Base-by-base conservation (phyloP, 306 rosid species). In the Medicago lupulina region DNA sequence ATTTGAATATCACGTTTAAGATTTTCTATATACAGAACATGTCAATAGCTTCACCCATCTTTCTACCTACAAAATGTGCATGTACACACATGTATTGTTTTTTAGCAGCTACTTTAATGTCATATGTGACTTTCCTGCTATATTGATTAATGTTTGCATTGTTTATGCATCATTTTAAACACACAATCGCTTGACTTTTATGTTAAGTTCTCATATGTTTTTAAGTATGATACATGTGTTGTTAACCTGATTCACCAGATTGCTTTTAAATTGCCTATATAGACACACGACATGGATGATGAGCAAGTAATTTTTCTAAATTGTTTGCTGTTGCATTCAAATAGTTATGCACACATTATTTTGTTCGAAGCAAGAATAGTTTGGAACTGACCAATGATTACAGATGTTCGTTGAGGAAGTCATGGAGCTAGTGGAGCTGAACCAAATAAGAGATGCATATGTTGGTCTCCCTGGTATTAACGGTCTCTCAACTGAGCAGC, bases 341-440 rank as follows among this genome's bases (percentile, higher is more conserved):
- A 54, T 18, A 18, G 13, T 9, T 54, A 19, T 17, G 58, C 2
- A 51, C 6, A 5, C 17, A 54, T 18, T 54, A 54, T 54, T 54
- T 54, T 21, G 63, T 57, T 21, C n/a, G n/a, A 57, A 57, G 31
- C 61, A 55, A 54, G 5, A 54, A 19, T 19, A 19, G 6, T 63
- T 66, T 66, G 17, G 16, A 21, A 8, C 39, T 23, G 64, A 58
- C 38, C 36, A 58, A 58, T 3, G 44, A 3, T 61, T 68, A 31
- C 73, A 68, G 73, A 31, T 47, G 18, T 87, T 89, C 43, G 85
- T 84, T 59, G 80, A 77, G 39, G 91, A 86, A 81, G 85, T 89
- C 25, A 85, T 86, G 86, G 81, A 85, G 19, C 70, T 81, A 74
- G 84, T 87, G 63, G 93, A 87, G 83, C 89, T 86, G 54, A 77